Conservation (phyloP, 1,139 yeast genomes). For the Diutina ranongensis region DNA sequence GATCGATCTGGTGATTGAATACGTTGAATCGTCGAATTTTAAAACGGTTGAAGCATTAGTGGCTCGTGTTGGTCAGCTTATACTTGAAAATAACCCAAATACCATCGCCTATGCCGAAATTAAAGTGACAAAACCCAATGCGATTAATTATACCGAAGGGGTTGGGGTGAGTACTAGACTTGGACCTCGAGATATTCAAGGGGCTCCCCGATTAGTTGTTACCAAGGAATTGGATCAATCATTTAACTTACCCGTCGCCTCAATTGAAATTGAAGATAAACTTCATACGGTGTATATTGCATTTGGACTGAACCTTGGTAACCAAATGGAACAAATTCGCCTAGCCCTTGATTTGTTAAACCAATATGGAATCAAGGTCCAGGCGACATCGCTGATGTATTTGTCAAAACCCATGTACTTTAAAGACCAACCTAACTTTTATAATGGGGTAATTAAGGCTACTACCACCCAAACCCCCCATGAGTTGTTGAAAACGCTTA, state of each 20-base stretch:
- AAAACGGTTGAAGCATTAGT: constrained; percentile 92
- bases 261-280: constrained; percentile 7
- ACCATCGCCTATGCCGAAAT: constrained; percentile 19
- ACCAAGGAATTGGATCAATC: no score
- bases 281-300: constrained; percentile 62
- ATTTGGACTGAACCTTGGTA: constrained; percentile 82
- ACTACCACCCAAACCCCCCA: constrained; percentile 46
- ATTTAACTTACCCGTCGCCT: constrained; percentile 28
- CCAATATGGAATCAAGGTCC: constrained; percentile 31
- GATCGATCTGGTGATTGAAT: constrained; percentile 36
- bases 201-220: neutral
- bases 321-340: constrained; percentile 50
- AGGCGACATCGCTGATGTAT: constrained; percentile 65
- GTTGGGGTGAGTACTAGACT: constrained; percentile 62
- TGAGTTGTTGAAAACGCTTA: constrained; percentile 47
- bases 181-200: constrained; percentile 20
- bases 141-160: constrained; percentile 75
- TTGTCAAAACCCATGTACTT: constrained; percentile 90
- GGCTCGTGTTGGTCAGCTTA: constrained; percentile 55
- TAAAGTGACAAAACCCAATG: constrained; percentile 75
- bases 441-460: constrained; percentile 65
- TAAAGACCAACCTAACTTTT: constrained; percentile 67
- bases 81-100: constrained; percentile 29
- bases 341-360: constrained; percentile 42
- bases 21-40: constrained; percentile 66